Evolutionary conservation across 1,139 yeast species (phyloP).

Genomic region (Nakaseomyces uthaithaninus): DNA sequence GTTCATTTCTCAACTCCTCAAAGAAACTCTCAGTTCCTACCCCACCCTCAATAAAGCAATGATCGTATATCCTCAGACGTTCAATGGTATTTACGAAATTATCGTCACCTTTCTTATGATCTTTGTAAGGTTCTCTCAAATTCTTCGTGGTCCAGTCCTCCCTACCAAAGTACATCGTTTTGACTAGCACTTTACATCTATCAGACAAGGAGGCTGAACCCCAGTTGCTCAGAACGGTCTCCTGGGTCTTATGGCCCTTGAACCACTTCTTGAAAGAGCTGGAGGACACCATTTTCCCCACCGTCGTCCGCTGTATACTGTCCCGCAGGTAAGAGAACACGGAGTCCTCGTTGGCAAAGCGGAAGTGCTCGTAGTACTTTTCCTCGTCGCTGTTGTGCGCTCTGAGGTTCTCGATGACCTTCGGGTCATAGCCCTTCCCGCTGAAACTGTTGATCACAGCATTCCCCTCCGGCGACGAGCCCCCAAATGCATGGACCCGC

Average conservation of each 20-base stretch:
- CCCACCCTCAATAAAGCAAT: conserved; percentile 10
- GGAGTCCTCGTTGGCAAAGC: background rate
- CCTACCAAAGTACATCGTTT: conserved; percentile 5
- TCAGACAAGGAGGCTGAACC: background rate
- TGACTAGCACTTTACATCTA: conserved; percentile 6
- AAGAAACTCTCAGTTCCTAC: background rate
- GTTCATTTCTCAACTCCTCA: conserved; percentile 1
- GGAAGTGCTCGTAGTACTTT: background rate
- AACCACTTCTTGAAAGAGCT: background rate
- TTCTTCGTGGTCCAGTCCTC: conserved; percentile 6
- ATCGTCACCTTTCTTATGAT: background rate
- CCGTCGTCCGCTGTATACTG: background rate
- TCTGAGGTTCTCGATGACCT: background rate
- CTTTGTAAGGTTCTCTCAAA: background rate
- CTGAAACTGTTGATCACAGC: too few species aligned
- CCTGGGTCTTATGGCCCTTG: background rate
- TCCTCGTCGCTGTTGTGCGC: background rate
- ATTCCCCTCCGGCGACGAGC: too few species aligned
- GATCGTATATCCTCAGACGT: conserved; percentile 12
- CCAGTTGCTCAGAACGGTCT: background rate
- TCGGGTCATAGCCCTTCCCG: background rate
- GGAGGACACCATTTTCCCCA: background rate
- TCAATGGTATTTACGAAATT: conserved; percentile 5
- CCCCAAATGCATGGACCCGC: too few species aligned
- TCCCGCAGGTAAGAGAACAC: background rate